Evolutionary conservation across 2,329 filamentous ascomycete genomes (phyloP), one percentile per base, ranked within the genome.

Genomic region (Zymoseptoria ardabiliae): DNA sequence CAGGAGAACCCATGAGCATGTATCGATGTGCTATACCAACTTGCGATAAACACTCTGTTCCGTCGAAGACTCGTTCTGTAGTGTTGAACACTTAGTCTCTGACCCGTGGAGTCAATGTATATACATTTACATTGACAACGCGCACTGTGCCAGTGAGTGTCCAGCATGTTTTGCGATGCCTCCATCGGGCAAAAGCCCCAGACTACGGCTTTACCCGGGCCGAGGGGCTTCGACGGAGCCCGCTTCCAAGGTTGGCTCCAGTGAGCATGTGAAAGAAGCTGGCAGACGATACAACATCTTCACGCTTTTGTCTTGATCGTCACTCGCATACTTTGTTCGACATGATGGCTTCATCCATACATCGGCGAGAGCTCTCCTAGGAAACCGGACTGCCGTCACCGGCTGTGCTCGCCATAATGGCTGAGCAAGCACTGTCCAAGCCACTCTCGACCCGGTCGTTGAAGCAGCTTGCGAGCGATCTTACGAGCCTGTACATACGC

Each of bases 401-500:
- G 35, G 13, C 35, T 45, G 17, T 13, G 4, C 11, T 45, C 58
- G 45, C 49, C 64, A 65, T 5, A 20, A 68, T 68, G 66, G 62
- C 65, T 19, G 59, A 54, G 35, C 56, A 59, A 28, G 59, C 65
- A 20, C 55, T 61, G 28, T 56, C 64, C 11, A 20, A 61, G 22
- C 57, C 35, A 35, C 53, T 70, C 61, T 71, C 69, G 50, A 70
- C 67, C 55, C 70, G 70, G 48, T 69, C 68, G 13, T 61, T 69
- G 51, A 72, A 71, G 53, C 61, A 69, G 58, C 63, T 72, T 5
- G 65, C 72, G 50, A 61, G 57, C 51, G 69, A 86, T 66, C 78
- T 95, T 63, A 87, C 87, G 2, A 75, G 80, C 55, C 81, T 91
- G 54, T 96, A 96, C 75, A 81, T 93, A 63, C 81, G 83, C 63